A percentile compares a stretch with the other conserved stretches of the same genome.
These are phyloP conservation scores for Tubosaeta brunneosetosa DNA, from an alignment of 768 basidiomycete species.

Conservation along the genomic window DNA sequence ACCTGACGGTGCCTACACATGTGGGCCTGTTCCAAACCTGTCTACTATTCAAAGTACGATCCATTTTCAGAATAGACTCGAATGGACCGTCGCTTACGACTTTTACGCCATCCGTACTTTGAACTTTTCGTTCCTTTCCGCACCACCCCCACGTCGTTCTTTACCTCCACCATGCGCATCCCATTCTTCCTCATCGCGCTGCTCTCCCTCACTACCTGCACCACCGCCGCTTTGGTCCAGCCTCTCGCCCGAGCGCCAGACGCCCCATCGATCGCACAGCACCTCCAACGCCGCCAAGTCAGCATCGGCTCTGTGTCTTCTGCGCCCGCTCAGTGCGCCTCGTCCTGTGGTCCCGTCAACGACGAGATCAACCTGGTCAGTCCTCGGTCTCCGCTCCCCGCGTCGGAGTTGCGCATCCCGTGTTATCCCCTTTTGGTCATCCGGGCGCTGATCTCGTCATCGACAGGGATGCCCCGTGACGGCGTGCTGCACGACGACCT, in stretches of 20 bases:
- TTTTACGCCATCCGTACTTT: not conserved
- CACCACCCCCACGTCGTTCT: slow-evolving; percentile 2
- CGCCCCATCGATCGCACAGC: not conserved
- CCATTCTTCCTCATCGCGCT: not conserved
- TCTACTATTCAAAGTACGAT: too few species aligned
- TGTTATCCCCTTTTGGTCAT: not conserved
- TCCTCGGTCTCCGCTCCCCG: not conserved
- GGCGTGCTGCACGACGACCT: slow-evolving; percentile 38
- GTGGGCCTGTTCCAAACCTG: not conserved
- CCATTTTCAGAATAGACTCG: not conserved
- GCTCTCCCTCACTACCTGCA: slow-evolving; percentile 2
- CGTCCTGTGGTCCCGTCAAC: slow-evolving; percentile 21
- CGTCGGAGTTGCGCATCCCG: slow-evolving; percentile 5
- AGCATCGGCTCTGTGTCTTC: slow-evolving; percentile 4
- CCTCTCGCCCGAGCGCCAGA: not conserved
- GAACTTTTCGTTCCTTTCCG: not conserved
- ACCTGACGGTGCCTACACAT: too few species aligned
- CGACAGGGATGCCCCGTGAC: slow-evolving; percentile 26
- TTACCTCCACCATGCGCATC: slow-evolving; percentile 14
- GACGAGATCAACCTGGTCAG: slow-evolving; percentile 23
- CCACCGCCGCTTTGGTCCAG: slow-evolving; percentile 1
- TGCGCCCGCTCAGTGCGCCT: slow-evolving; percentile 22
- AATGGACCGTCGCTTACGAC: not conserved
- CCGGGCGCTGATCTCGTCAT: not conserved
- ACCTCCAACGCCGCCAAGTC: slow-evolving; percentile 14